Base-by-base conservation (phyloP, 2,329 filamentous ascomycete genomes). In the Cordyceps farinosa region DNA sequence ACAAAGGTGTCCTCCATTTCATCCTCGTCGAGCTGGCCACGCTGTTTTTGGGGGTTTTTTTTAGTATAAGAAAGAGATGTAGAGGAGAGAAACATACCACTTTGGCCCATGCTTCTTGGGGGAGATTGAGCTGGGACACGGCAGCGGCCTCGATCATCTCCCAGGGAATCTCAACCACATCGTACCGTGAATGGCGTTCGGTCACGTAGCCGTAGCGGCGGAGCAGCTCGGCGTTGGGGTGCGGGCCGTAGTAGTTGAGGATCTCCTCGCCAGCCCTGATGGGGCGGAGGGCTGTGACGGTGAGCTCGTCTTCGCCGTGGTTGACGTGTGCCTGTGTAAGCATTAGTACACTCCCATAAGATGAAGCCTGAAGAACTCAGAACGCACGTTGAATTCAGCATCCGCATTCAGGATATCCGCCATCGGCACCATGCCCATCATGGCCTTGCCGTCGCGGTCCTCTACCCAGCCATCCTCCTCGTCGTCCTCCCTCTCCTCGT, bases 351-450 rank as follows among this genome's bases (percentile, higher is more conserved):
- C 22, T 1, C 22, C 22, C 1, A 22, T 22, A 22, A 22, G 22
- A 22, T 22, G 22, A 22, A 22, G 22, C 22, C 22, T 22, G 22
- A 22, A 22, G 1, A 22, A 22, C 1, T 32, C 10, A 32, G 32
- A 44, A 74, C 81, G 69, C 69, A 89, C 90, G 68, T 97, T 96
- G 74, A 95, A 95, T 67, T 92, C 87, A 5, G 90, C 92, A 73
- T 97, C 91, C 0, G 92, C 91, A 70, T 96, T 97, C 38, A 97
- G 81, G 71, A 96, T 88, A 72, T 97, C 93, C 1, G 92, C 92
- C 79, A 97, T 84, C 1, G 92, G 92, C 0, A 97, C 90, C 91
- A 97, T 95, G 59, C 90, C 92, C 76, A 96, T 91, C 72, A 83
- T 77, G 0, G 79, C 77, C 66, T 80, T 80, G 9, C 79, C 80